Base-by-base conservation (phyloP, 1,139 yeast genomes). In the Yarrowia galli region DNA sequence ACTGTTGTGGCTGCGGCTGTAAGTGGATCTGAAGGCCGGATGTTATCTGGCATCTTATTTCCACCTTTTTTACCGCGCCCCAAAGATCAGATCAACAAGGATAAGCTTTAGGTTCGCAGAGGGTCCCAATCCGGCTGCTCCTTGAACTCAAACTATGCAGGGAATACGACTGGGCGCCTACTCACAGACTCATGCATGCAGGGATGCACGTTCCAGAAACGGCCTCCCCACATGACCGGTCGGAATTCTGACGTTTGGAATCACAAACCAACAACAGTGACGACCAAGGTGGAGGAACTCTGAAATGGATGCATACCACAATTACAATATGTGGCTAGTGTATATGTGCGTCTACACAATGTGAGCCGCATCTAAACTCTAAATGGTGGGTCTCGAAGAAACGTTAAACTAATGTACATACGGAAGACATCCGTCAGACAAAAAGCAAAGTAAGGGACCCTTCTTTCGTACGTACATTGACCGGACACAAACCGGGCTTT, bases 111-210 rank as follows among this genome's bases (percentile, higher is more conserved):
- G 36, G 32, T 28, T 28, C 32, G 3, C 8, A 28, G 12, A 12
- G 10, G 36, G 3, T 35, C 46, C 46, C 46, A 48, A 48, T 32
- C 54, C 54, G 54, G 53, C 20, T 25, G 35, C 51, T 8, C 15
- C 36, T 15, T 12, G 32, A 32, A 32, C n/a, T 18, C 23, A 18
- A 25, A 18, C 18, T 25, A 3, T 20, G n/a, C 54, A 49, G 23
- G 22, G 20, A n/a, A 28, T 49, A 49, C 54, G 54, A 32, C 54
- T 48, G 54, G n/a, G n/a, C n/a, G n/a, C n/a, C n/a, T n/a, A n/a
- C n/a, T n/a, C n/a, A n/a, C n/a, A n/a, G n/a, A n/a, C n/a, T n/a
- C n/a, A 49, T 6, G n/a, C 54, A 49, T 32, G 40, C 40, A 49
- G 38, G 36, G 38, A 48, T 28, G 23, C 53, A 36, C 3, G 38